phyloP scores from a whole-genome alignment of 2,329 filamentous ascomycete species.

The Sordariomycetes sp. region DNA sequence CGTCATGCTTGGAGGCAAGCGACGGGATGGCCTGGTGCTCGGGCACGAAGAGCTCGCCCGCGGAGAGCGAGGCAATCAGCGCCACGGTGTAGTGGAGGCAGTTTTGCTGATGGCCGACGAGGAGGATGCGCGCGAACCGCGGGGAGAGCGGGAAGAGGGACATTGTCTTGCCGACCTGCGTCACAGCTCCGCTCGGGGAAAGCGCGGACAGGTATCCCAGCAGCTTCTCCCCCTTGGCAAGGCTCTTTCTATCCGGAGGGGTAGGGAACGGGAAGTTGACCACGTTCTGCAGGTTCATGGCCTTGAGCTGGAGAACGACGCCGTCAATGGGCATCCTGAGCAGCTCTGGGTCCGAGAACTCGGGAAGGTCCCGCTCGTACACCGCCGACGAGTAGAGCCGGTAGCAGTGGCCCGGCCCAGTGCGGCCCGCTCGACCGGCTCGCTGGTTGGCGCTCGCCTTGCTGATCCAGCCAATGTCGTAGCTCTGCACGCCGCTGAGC shows the following conservation, averaged over 20 bases:
- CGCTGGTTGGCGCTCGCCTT: conserved; percentile 91
- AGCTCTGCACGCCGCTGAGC: conserved; percentile 86
- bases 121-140: conserved; percentile 81
- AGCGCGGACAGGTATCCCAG: conserved; percentile 78
- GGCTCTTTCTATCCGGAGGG: conserved; percentile 61
- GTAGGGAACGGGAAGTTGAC: conserved; percentile 95
- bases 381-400: conserved; percentile 88
- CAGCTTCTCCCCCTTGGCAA: conserved; percentile 75
- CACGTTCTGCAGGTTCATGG: conserved; percentile 82
- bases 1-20: conserved; percentile 27
- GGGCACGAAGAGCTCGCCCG: conserved; percentile 75
- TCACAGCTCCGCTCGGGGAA: conserved; percentile 53
- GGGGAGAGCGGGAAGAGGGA: conserved; percentile 84
- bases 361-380: conserved; percentile 76
- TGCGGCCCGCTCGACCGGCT: conserved; percentile 87
- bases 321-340: conserved; percentile 85
- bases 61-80: conserved; percentile 76
- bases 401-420: conserved; percentile 92
- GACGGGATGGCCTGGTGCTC: conserved; percentile 61
- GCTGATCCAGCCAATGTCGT: conserved; percentile 92
- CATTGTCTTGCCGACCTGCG: conserved; percentile 66
- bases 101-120: conserved; percentile 70
- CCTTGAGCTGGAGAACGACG: conserved; percentile 85
- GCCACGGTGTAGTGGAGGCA: conserved; percentile 80
- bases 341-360: conserved; percentile 82